These are phyloP conservation scores for Thymus mandschuricus DNA, from an alignment of 257 asterid genomes.

Conservation along the genomic window DNA sequence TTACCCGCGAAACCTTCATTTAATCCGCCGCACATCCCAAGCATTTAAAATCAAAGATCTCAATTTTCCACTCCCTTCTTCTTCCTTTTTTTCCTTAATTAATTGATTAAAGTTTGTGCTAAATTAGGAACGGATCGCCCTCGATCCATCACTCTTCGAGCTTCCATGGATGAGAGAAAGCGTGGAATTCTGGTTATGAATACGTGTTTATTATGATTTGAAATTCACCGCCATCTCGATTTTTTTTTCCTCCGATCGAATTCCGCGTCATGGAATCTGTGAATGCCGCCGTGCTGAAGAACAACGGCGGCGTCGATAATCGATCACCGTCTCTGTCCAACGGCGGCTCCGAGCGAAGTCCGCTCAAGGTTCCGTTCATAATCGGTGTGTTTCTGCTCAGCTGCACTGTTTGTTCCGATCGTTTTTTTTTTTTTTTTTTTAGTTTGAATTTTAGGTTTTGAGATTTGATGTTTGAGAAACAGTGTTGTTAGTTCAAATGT, in stretches of 20 bases:
- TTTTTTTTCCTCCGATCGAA: not conserved
- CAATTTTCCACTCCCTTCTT: not conserved
- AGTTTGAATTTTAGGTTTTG: too few species aligned
- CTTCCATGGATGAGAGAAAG: not conserved
- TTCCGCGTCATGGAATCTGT: constrained; percentile 37
- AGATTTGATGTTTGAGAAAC: not conserved
- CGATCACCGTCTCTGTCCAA: constrained; percentile 7
- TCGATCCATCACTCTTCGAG: not conserved
- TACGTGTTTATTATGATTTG: constrained; percentile 20
- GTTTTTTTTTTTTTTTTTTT: not conserved
- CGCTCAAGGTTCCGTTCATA: constrained; percentile 66
- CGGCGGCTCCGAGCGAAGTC: constrained; percentile 38
- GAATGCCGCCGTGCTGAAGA: constrained; percentile 30
- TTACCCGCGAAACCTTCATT: constrained; percentile 45
- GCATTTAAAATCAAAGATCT: not conserved
- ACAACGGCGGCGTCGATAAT: constrained; percentile 24
- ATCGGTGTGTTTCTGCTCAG: constrained; percentile 55
- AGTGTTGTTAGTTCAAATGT: constrained; percentile 1
- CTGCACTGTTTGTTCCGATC: not conserved
- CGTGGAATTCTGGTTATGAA: not conserved
- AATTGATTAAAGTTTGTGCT: not conserved
- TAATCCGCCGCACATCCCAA: constrained; percentile 9
- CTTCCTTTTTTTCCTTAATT: not conserved
- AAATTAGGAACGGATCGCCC: constrained; percentile 8
- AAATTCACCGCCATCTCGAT: constrained; percentile 17